Evolutionary conservation across 2,329 filamentous ascomycete species (phyloP).

Genomic region (Zymoseptoria tritici): DNA sequence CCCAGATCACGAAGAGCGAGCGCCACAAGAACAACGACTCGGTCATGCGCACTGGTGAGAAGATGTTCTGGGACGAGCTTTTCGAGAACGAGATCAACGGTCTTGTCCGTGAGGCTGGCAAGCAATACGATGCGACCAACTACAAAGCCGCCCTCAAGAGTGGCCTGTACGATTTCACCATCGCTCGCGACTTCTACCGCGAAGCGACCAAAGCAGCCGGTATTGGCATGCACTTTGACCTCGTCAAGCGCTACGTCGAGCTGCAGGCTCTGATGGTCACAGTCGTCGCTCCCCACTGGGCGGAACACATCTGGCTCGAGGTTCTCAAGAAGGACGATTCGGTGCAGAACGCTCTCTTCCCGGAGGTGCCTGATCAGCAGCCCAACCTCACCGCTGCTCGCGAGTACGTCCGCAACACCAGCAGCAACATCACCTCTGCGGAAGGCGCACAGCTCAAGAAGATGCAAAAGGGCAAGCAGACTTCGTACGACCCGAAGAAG

Average conservation of each 20-base stretch:
- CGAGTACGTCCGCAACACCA: slow-evolving; percentile 69
- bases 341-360: slow-evolving; percentile 74
- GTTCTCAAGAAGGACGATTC: slow-evolving; percentile 68
- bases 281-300: slow-evolving; percentile 85
- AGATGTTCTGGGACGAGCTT: slow-evolving; percentile 74
- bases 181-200: slow-evolving; percentile 82
- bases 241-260: slow-evolving; percentile 74
- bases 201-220: slow-evolving; percentile 69
- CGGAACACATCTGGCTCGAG: slow-evolving; percentile 90
- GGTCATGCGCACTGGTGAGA: slow-evolving; percentile 66
- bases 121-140: slow-evolving; percentile 70
- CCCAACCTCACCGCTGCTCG: slow-evolving; percentile 66
- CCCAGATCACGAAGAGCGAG: slow-evolving; percentile 35
- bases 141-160: slow-evolving; percentile 81
- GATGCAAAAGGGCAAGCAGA: slow-evolving; percentile 84
- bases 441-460: slow-evolving; percentile 80
- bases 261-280: slow-evolving; percentile 76
- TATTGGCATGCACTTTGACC: slow-evolving; percentile 77
- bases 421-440: slow-evolving; percentile 75
- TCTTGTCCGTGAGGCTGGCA: slow-evolving; percentile 67
- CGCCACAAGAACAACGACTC: slow-evolving; percentile 45
- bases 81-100: slow-evolving; percentile 91
- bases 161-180: slow-evolving; percentile 83
- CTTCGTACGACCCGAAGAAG: slow-evolving; percentile 79
- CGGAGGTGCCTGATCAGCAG: slow-evolving; percentile 58